Base-by-base conservation (phyloP, 2,329 filamentous ascomycete genomes). In the Xylariales sp. region DNA sequence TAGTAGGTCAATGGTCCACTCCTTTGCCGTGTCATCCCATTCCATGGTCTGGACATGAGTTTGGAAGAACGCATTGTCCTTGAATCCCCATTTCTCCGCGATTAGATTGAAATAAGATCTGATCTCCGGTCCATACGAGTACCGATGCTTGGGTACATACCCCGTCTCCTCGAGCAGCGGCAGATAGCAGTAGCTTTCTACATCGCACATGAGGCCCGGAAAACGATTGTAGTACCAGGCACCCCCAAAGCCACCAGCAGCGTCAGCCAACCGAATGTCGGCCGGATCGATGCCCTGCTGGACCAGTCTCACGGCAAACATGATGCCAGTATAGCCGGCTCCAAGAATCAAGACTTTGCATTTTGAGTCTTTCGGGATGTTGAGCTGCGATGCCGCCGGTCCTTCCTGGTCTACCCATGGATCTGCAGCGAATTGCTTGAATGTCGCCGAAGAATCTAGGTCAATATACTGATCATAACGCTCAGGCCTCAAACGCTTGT, bases 191-290 rank as follows among this genome's bases (percentile, higher is more conserved):
- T 70, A 73, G 31, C 58, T 61, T 47, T 74, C 70, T 8, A 72
- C 54, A 51, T 75, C 71, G 43, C 69, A 73, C 46, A 56, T 59
- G 3, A 69, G 47, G 3, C 70, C 70, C 1, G 70, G 69, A 42
- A 71, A 73, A 8, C 63, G 57, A 34, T 73, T 71, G 64, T 65
- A 71, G 48, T 69, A 73, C 58, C 69, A 73, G 2, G 66, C 70
- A 0, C 70, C 69, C 4, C 70, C 69, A 51, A 71, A 72, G 4
- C 66, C 67, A 3, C 65, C 66, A 4, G 68, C 69, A 14, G 57
- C 72, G 47, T 72, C 69, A 8, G 69, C 51, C 24, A 71, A 60
- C 12, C 58, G 47, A 18, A 71, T 61, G 32, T 68, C 60, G 4
- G 56, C 48, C n/a, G 8, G 27, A 9, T 29, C 27, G 11, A 29